These are phyloP conservation scores for Monilinia polystroma DNA, from an alignment of 2,329 filamentous ascomycete species.

Conservation along the genomic window DNA sequence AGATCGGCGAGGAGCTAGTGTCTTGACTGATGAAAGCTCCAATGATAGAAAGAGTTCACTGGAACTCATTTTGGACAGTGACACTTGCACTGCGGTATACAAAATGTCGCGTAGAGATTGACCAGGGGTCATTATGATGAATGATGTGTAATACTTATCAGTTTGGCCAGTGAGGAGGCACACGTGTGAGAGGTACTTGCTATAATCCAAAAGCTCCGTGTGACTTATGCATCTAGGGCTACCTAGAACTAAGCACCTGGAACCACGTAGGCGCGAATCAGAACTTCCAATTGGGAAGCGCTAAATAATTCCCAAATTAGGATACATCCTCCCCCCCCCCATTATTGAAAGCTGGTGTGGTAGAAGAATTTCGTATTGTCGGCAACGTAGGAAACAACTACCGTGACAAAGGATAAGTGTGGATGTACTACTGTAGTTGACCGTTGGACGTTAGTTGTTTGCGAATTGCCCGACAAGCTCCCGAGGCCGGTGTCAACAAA, in stretches of 20 bases:
- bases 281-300: neutral
- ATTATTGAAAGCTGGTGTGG: neutral
- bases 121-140: neutral
- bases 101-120: neutral
- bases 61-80: neutral
- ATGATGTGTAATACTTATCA: neutral
- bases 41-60: neutral
- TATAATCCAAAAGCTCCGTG: neutral
- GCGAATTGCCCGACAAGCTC: neutral
- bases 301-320: neutral
- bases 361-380: neutral
- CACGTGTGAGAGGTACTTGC: neutral
- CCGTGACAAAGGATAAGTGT: neutral
- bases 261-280: neutral
- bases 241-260: too few relatives aligned
- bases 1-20: neutral
- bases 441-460: neutral
- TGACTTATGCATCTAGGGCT: neutral
- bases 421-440: too few relatives aligned
- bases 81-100: neutral
- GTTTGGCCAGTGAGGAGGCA: neutral
- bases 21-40: neutral
- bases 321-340: neutral
- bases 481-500: too few relatives aligned
- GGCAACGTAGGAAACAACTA: neutral